Evolutionary conservation across 495 filamentous ascomycete genomes (phyloP), one percentile per base, ranked within the genome.

Genomic region (Echria macrotheca): DNA sequence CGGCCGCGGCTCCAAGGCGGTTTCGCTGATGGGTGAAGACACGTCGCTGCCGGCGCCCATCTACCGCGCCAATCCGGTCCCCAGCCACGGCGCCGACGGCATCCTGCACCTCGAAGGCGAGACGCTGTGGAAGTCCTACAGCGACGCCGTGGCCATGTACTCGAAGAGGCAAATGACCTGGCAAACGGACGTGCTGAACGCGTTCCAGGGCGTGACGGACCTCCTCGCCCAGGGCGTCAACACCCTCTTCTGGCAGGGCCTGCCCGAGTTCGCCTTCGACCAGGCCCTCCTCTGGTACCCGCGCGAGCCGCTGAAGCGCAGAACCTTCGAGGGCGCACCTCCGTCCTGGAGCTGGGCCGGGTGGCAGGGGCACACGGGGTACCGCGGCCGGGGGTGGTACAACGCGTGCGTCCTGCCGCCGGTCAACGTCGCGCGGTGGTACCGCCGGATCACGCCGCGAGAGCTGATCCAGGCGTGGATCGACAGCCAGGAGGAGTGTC

Each of bases 191-290:
- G 52, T 35, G 23, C 32, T 55, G 22, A 41, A 42, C n/a, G 52
- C 52, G 4, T 55, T 55, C 33, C 28, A 40, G 4, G 52, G 52
- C 15, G 42, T 55, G 3, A 26, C 25, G 11, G 47, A 50, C 18
- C 47, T 55, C 17, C 17, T 55, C 12, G 35, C 40, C 4, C 46
- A 37, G 21, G 47, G 52, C 15, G 41, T 46, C 4, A 50, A 55
- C 25, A 50, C 52, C 1, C 10, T 22, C 8, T 55, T 55, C 28
- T 50, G 47, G 52, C 37, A 50, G 46, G 52, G 52, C 47, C 21
- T 55, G 24, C 52, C 52, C 24, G 52, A 55, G 41, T 55, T 50
- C 40, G 31, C 29, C 18, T 50, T 55, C 36, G 46, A 55, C 33
- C 32, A 41, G 19, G 52, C 52, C 11, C 52, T 55, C 3, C 35